phyloP scores from a whole-genome alignment of 495 filamentous ascomycete genomes.

The Tuber microsphaerosporum region DNA sequence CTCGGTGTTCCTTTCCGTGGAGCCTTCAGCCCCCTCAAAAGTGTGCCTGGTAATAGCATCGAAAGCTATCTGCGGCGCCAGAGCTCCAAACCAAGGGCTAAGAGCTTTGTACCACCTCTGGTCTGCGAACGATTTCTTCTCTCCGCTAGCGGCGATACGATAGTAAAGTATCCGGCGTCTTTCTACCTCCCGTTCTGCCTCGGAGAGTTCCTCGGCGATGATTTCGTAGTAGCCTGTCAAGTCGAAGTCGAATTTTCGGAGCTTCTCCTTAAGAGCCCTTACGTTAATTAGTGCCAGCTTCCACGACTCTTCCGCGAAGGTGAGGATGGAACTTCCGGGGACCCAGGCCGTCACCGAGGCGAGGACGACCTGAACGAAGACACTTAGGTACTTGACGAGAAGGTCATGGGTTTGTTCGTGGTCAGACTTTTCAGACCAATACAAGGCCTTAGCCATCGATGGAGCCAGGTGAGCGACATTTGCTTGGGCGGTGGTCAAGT shows the following conservation, averaged over 20 bases:
- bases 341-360: conserved; percentile 18
- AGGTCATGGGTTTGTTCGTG: conserved; percentile 25
- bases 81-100: conserved; percentile 16
- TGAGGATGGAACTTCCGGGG: conserved; percentile 21
- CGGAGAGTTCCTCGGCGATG: neutral
- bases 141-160: neutral
- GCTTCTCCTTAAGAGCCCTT: neutral
- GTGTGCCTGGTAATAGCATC: conserved; percentile 9
- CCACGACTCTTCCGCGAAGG: conserved; percentile 18
- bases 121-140: neutral
- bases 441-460: conserved; percentile 26
- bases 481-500: conserved; percentile 27
- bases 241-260: neutral
- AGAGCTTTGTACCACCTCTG: conserved; percentile 16
- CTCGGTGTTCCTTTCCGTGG: conserved; percentile 19
- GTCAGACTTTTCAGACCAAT: conserved; percentile 25
- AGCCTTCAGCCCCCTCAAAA: conserved; percentile 16
- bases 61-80: conserved; percentile 22
- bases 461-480: conserved; percentile 29
- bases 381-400: conserved; percentile 18
- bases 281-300: conserved; percentile 7
- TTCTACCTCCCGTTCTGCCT: conserved; percentile 1
- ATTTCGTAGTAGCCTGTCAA: neutral
- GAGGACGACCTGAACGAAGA: conserved; percentile 23
- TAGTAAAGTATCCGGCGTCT: neutral